These are phyloP conservation scores for Vitis cinerea DNA, from an alignment of 164 flowering plant species.

Conservation along the genomic window DNA sequence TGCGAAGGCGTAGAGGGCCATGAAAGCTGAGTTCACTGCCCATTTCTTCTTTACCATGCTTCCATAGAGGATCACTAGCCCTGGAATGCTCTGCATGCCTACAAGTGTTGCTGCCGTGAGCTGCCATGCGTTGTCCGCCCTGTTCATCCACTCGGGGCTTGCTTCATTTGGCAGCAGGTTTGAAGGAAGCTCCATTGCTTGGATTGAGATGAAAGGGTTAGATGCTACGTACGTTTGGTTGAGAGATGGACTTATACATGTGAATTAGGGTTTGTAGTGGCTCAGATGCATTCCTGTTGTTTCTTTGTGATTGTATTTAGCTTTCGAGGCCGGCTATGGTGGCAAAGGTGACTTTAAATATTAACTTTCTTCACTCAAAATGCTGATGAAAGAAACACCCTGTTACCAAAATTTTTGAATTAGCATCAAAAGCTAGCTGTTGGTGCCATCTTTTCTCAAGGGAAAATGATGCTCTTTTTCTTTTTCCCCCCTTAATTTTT, in stretches of 20 bases:
- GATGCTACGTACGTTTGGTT: not conserved
- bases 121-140: conserved; percentile 32
- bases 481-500: too few species aligned
- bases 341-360: not conserved
- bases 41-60: conserved; percentile 24
- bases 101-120: conserved; percentile 27
- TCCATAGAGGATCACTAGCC: conserved; percentile 27
- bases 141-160: conserved; percentile 30
- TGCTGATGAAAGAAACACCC: not conserved
- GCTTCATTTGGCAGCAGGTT: conserved; percentile 23
- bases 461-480: too few species aligned
- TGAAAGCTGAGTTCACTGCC: conserved; percentile 30
- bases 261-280: too few species aligned
- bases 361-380: not conserved
- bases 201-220: not conserved
- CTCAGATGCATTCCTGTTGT: not conserved
- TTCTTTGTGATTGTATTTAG: not conserved
- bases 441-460: too few species aligned
- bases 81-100: conserved; percentile 27
- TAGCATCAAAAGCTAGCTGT: too few species aligned
- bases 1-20: conserved; percentile 32
- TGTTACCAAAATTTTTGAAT: not conserved
- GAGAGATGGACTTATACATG: not conserved
- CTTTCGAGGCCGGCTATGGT: not conserved
- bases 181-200: conserved; percentile 18